phyloP scores from a whole-genome alignment of 257 asterid species.

The Ophiorrhiza pumila region DNA sequence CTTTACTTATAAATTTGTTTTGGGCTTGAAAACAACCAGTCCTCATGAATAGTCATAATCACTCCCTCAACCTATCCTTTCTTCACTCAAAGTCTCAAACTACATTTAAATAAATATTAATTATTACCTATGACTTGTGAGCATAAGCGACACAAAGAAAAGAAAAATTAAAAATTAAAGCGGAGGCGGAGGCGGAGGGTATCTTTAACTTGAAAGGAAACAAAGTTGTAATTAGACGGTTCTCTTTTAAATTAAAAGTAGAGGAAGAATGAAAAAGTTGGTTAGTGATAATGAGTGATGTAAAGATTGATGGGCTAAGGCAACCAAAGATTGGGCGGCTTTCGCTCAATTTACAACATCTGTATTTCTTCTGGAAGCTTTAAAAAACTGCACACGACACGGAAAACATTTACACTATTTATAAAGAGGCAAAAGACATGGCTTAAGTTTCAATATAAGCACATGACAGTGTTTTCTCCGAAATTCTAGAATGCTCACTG shows the following conservation, averaged over 20 bases:
- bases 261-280: neutral
- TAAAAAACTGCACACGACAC: too few relatives aligned
- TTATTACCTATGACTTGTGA: too few relatives aligned
- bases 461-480: too few relatives aligned
- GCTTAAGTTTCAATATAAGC: too few relatives aligned
- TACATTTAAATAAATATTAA: too few relatives aligned
- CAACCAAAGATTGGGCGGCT: conserved; percentile 1
- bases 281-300: neutral
- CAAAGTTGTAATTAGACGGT: neutral
- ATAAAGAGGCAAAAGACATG: too few relatives aligned
- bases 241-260: neutral
- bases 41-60: neutral
- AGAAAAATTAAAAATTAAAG: neutral
- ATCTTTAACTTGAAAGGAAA: neutral
- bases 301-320: conserved; percentile 1
- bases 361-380: neutral
- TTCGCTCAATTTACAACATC: neutral
- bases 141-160: too few relatives aligned
- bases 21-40: too few relatives aligned
- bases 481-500: too few relatives aligned
- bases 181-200: neutral
- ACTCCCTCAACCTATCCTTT: neutral
- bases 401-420: too few relatives aligned
- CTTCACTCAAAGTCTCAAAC: too few relatives aligned
- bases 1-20: too few relatives aligned